Percentiles rank a stretch among this genome's conserved stretches.
Evolutionary conservation across 1,284 basidiomycete genomes (phyloP).

Genomic region (Cutaneotrichosporon mucoides): DNA sequence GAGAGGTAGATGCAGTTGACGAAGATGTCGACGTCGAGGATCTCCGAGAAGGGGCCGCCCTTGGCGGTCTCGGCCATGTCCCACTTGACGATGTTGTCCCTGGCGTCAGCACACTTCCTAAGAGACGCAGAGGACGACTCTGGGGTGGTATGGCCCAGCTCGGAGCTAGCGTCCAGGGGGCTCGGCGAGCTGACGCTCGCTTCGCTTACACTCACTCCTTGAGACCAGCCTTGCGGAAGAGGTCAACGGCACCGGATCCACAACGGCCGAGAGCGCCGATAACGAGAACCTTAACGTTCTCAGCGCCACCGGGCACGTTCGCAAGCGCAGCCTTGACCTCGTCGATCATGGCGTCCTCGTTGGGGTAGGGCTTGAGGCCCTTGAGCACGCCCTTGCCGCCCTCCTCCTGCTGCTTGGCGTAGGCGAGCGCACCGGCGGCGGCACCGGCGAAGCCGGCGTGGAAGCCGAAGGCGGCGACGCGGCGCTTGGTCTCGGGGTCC

Average conservation of each 20-base stretch:
- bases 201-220: constrained; percentile 60
- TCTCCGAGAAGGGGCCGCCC: constrained; percentile 93
- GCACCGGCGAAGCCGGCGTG: constrained; percentile 98
- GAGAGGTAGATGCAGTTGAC: constrained; percentile 99
- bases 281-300: constrained; percentile 81
- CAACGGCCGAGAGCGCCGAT: constrained; percentile 96
- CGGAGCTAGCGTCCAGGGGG: too few species aligned
- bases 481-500: constrained; percentile 68
- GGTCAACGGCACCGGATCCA: constrained; percentile 91
- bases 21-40: constrained; percentile 95
- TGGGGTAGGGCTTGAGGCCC: constrained; percentile 67
- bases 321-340: constrained; percentile 66
- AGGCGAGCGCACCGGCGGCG: constrained; percentile 82
- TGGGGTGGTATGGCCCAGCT: too few species aligned
- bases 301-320: constrained; percentile 56
- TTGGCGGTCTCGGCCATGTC: constrained; percentile 95
- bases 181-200: too few species aligned
- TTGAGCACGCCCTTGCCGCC: constrained; percentile 60
- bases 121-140: too few species aligned
- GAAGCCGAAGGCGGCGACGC: constrained; percentile 99
- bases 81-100: constrained; percentile 95
- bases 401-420: constrained; percentile 64
- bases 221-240: constrained; percentile 89
- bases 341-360: constrained; percentile 75
- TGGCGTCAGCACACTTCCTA: constrained; percentile 40